Conservation (phyloP, 164 flowering plant species). For the Magnolia sinica region DNA sequence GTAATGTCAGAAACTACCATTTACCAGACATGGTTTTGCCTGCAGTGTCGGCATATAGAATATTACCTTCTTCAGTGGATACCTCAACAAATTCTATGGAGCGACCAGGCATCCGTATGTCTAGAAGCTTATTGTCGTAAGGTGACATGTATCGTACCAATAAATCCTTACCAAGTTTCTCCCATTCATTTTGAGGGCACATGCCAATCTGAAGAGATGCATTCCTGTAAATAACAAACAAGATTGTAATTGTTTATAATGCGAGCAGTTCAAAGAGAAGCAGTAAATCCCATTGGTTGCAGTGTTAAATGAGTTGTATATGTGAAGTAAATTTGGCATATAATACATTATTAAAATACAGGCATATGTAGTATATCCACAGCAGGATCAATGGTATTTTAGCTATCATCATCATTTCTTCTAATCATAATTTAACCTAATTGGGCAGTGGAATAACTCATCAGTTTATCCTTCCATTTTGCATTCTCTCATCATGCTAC, state of each 20-base stretch:
- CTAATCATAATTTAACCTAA: not conserved
- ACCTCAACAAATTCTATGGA: conserved; percentile 43
- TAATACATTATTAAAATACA: no score
- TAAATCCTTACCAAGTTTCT: conserved; percentile 64
- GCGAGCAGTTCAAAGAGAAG: no score
- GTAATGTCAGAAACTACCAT: conserved; percentile 3
- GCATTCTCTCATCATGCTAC: no score
- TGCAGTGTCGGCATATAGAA: not conserved
- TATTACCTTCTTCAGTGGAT: conserved; percentile 72
- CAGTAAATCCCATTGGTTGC: no score
- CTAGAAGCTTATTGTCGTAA: conserved; percentile 69
- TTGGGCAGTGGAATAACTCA: not conserved
- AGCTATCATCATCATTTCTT: not conserved
- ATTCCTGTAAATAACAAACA: conserved; percentile 49
- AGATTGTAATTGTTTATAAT: not conserved
- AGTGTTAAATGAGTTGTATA: no score
- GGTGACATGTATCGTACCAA: conserved; percentile 82
- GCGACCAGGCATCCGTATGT: conserved; percentile 48
- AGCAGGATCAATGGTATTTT: not conserved
- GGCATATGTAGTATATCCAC: no score
- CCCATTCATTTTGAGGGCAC: conserved; percentile 77
- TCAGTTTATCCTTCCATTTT: no score
- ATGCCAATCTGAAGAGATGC: conserved; percentile 62
- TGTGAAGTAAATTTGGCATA: no score
- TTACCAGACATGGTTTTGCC: not conserved